phyloP scores from a whole-genome alignment of 495 filamentous ascomycete species.

The Aspergillus sclerotioniger region DNA sequence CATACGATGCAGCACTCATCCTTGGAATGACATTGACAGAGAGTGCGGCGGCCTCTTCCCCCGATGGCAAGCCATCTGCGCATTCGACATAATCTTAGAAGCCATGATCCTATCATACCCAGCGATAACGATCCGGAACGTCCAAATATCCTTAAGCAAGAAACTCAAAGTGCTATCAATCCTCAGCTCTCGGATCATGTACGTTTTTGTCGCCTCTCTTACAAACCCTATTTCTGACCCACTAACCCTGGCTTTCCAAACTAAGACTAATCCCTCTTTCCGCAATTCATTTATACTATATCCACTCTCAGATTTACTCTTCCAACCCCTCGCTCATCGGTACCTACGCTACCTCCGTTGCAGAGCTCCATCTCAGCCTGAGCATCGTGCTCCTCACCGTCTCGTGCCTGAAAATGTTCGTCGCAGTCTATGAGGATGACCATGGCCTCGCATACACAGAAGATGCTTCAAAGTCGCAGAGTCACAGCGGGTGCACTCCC shows the following conservation, averaged over 20 bases:
- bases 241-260: too few species aligned
- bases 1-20: slow-evolving; percentile 17
- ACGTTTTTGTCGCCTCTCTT: not conserved
- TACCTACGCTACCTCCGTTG: slow-evolving; percentile 24
- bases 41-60: slow-evolving; percentile 17
- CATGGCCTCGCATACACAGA: slow-evolving; percentile 32
- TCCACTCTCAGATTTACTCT: slow-evolving; percentile 21
- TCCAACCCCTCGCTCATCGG: slow-evolving; percentile 23
- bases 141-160: slow-evolving; percentile 17
- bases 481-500: not conserved
- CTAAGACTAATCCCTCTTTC: slow-evolving; percentile 29
- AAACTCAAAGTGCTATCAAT: slow-evolving; percentile 14
- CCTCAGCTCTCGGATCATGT: slow-evolving; percentile 28
- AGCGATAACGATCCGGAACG: slow-evolving; percentile 18
- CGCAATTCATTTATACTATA: slow-evolving; percentile 24
- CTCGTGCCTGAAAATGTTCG: slow-evolving; percentile 39
- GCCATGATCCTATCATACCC: slow-evolving; percentile 20
- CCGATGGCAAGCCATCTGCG: slow-evolving; percentile 27
- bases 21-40: slow-evolving; percentile 22
- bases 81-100: slow-evolving; percentile 26
- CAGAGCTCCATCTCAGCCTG: slow-evolving; percentile 28
- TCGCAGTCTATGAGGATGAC: slow-evolving; percentile 36
- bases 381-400: slow-evolving; percentile 24
- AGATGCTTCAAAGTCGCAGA: slow-evolving; percentile 5
- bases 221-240: not conserved